A percentile compares a stretch with the other conserved stretches of the same genome.
These are phyloP conservation scores for Beauveria asiatica DNA, from an alignment of 2,329 filamentous ascomycete species.

Conservation along the genomic window DNA sequence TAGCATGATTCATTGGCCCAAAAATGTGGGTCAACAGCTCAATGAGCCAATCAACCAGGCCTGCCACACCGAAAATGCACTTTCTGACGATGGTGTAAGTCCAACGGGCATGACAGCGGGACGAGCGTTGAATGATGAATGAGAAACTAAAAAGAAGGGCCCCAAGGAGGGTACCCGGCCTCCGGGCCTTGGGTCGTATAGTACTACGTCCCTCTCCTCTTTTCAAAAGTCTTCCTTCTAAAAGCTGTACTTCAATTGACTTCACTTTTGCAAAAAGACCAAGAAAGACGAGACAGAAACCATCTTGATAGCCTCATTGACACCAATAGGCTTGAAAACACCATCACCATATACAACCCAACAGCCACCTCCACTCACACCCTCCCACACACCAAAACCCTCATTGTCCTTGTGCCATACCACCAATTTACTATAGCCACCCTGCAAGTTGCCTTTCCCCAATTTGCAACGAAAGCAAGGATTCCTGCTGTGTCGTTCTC, in stretches of 20 bases:
- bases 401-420: conserved; percentile 5
- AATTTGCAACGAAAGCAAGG: conserved; percentile 1
- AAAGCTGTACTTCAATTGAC: conserved; percentile 3
- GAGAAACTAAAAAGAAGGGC: conserved; percentile 9
- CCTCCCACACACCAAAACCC: conserved; percentile 2
- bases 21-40: not conserved
- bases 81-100: conserved; percentile 31
- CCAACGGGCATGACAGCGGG: conserved; percentile 13
- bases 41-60: conserved; percentile 18
- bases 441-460: conserved; percentile 6
- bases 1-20: conserved; percentile 11
- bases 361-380: conserved; percentile 7
- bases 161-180: conserved; percentile 9
- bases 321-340: not conserved
- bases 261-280: not conserved
- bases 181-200: not conserved
- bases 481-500: conserved; percentile 4
- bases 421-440: conserved; percentile 11
- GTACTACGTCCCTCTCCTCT: not conserved
- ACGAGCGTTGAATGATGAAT: conserved; percentile 6
- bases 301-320: not conserved
- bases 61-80: conserved; percentile 23
- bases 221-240: not conserved
- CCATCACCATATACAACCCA: conserved; percentile 4
- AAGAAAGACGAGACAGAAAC: not conserved